A percentile compares a stretch with the other conserved stretches of the same genome.
phyloP scores from a whole-genome alignment of 768 basidiomycete genomes.

The Dictyophora rubrovolvata region DNA sequence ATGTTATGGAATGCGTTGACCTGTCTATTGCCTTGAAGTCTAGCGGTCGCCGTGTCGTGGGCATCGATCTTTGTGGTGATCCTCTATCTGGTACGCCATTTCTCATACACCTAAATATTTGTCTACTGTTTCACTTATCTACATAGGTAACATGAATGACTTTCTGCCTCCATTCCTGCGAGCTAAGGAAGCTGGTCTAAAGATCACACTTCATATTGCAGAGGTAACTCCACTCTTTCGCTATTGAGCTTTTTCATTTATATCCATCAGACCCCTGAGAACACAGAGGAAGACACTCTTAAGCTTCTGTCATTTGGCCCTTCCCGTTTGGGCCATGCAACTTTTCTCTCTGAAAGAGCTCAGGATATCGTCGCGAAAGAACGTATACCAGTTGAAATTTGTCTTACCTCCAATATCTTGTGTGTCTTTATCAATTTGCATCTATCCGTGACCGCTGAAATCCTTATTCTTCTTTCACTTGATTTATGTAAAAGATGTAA shows the following conservation, averaged over 20 bases:
- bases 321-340: slow-evolving; percentile 69
- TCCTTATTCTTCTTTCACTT: too few species aligned
- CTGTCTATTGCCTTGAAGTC: slow-evolving; percentile 44
- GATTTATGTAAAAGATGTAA: slow-evolving; percentile 65
- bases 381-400: slow-evolving; percentile 65
- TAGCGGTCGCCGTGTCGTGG: slow-evolving; percentile 57
- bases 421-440: slow-evolving; percentile 31
- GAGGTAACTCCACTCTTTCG: slow-evolving; percentile 40
- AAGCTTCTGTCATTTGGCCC: slow-evolving; percentile 53
- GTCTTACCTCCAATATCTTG: slow-evolving; percentile 71
- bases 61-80: slow-evolving; percentile 75
- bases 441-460: too few species aligned
- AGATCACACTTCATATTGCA: slow-evolving; percentile 74
- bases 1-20: slow-evolving; percentile 45
- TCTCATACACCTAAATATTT: too few species aligned
- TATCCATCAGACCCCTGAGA: slow-evolving; percentile 31
- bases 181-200: slow-evolving; percentile 51
- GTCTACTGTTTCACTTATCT: too few species aligned
- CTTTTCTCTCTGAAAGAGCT: slow-evolving; percentile 58
- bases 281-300: slow-evolving; percentile 47
- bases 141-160: slow-evolving; percentile 43
- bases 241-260: neutral
- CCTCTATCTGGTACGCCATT: slow-evolving; percentile 35
- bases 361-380: slow-evolving; percentile 44
- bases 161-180: slow-evolving; percentile 42